Evolutionary conservation across 1,284 basidiomycete species (phyloP), one percentile per base, ranked within the genome.

Genomic region (Papiliotrema fonsecae): DNA sequence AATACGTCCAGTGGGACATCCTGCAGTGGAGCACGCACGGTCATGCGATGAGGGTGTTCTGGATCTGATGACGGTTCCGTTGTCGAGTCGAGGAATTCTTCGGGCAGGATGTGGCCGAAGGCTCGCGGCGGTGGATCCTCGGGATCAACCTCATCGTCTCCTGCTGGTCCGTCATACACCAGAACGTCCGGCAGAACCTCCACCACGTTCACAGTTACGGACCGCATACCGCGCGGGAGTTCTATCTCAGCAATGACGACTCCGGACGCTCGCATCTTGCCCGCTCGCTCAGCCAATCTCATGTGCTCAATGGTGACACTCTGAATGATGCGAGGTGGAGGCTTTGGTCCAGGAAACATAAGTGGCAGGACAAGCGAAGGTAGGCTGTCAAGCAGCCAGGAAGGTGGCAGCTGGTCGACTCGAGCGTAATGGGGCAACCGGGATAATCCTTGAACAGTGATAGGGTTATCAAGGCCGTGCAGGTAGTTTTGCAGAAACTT

Each of bases 291-390:
- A 1, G 60, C 53, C 6, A 73, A 60, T 18, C 63, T 57, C 68
- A 74, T 73, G 30, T 61, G 58, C 40, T 75, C 70, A 38, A 75
- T 71, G 0, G 70, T 67, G 2, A 75, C 70, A 1, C 54, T 54
- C 28, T 61, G 53, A 22, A 75, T 67, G 42, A 75, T 55, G 22
- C 70, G 60, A 0, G 72, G 70, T 3, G 56, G 57, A 0, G 68
- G 67, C 6, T 55, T 25, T 0, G 72, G 70, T 2, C 64, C 68
- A 2, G 73, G 73, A 50, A 75, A 73, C 16, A 46, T 43, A 21
- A 75, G 61, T 7, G 62, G 49, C 24, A 72, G 51, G 1, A 49
- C 39, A 24, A 69, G 47, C 0, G 62, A 56, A 0, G 65, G 57
- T 4, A 72, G 53, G 4, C 64, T 54, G 3, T 47, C 37, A 14